A percentile compares a stretch with the other conserved stretches of the same genome.
phyloP scores from a whole-genome alignment of 768 basidiomycete genomes.

The Tulasnella sp. region DNA sequence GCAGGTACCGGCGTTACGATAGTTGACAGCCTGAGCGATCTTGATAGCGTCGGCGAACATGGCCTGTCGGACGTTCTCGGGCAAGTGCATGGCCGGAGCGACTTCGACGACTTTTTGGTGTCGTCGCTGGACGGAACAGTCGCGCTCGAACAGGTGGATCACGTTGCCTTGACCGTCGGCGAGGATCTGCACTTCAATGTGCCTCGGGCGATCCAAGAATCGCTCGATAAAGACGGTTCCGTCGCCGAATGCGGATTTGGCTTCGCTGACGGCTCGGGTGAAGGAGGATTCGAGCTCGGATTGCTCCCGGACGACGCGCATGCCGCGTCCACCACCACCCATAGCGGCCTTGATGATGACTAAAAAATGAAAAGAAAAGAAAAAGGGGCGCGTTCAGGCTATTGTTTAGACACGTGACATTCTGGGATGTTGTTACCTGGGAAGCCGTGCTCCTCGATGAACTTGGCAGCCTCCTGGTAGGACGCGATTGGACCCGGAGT shows the following conservation, averaged over 20 bases:
- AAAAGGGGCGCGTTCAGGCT: too few species aligned
- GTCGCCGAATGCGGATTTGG: conserved; percentile 94
- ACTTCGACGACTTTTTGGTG: conserved; percentile 99
- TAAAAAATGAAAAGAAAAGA: too few species aligned
- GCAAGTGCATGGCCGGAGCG: conserved; percentile 90
- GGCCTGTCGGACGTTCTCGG: conserved; percentile 83
- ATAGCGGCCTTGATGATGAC: conserved; percentile 99
- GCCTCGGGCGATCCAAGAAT: conserved; percentile 91
- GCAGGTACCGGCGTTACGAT: conserved; percentile 95
- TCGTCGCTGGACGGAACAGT: conserved; percentile 95
- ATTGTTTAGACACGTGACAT: neutral
- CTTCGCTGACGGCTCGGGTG: conserved; percentile 89
- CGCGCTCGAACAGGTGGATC: conserved; percentile 97
- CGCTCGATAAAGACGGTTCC: conserved; percentile 99
- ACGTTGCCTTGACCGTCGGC: conserved; percentile 91
- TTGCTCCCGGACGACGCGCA: conserved; percentile 96
- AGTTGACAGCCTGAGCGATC: conserved; percentile 87
- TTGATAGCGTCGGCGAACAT: conserved; percentile 90
- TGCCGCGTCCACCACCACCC: conserved; percentile 98
- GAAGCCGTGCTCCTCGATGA: conserved; percentile 95
- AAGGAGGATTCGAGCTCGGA: conserved; percentile 86
- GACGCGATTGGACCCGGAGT: conserved; percentile 88
- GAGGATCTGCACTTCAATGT: conserved; percentile 95
- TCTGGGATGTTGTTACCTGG: too few species aligned
- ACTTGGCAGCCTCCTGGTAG: conserved; percentile 75